These are phyloP conservation scores for Herpetospermum pedunculosum DNA, from an alignment of 306 rosid species.

Conservation along the genomic window DNA sequence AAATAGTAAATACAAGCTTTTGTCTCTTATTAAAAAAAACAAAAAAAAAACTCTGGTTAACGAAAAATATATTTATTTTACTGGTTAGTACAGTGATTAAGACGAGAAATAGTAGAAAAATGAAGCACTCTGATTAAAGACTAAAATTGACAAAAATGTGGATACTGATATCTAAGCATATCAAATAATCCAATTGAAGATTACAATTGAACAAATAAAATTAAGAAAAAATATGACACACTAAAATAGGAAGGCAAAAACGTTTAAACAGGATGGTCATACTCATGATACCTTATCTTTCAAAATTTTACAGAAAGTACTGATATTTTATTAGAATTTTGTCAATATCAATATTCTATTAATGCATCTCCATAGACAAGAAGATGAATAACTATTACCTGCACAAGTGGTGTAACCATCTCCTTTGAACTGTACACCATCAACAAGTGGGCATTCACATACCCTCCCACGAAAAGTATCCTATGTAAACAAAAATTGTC, in stretches of 20 bases:
- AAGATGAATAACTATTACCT: constrained; percentile 30
- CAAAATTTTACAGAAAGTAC: not conserved
- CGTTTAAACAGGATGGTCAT: not conserved
- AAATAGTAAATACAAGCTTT: not conserved
- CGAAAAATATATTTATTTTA: not conserved
- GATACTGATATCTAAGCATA: not conserved
- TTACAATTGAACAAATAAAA: not conserved
- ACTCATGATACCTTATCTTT: not conserved
- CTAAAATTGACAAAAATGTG: not conserved
- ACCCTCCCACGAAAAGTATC: constrained; percentile 98
- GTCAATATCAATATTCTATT: not conserved
- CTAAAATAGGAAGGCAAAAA: not conserved
- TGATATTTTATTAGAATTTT: not conserved
- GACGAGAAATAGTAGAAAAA: not conserved
- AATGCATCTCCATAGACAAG: not conserved
- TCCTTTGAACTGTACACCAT: constrained; percentile 98
- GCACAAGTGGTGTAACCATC: constrained; percentile 85
- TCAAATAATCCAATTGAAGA: not conserved
- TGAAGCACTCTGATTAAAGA: not conserved
- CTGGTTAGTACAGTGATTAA: not conserved
- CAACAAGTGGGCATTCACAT: constrained; percentile 88
- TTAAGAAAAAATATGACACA: not conserved
- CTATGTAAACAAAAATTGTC: constrained; percentile 28
- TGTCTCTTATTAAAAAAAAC: not conserved
- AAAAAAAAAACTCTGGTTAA: not conserved